phyloP scores from a whole-genome alignment of 2,329 filamentous ascomycete species.

The Trichoderma lentiforme region DNA sequence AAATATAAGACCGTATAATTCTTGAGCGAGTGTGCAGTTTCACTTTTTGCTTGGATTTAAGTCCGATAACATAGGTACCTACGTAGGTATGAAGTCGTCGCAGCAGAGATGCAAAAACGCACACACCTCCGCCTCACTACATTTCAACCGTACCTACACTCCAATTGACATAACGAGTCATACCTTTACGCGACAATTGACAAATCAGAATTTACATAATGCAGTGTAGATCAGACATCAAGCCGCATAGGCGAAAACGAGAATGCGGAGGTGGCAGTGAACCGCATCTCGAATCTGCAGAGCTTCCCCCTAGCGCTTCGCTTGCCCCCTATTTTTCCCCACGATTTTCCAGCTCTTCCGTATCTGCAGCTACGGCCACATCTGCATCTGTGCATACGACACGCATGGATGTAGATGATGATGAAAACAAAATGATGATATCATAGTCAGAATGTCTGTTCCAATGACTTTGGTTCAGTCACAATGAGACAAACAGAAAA shows the following conservation, averaged over 20 bases:
- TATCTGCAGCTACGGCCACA: neutral
- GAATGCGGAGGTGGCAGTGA: slow-evolving; percentile 11
- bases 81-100: no score
- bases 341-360: neutral
- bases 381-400: neutral
- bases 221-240: neutral
- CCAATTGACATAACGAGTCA: neutral
- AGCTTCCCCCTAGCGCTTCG: neutral
- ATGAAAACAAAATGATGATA: neutral
- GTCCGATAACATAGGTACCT: no score
- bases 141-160: neutral
- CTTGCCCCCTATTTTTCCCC: slow-evolving; percentile 1
- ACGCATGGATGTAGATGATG: slow-evolving; percentile 19
- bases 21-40: no score
- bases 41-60: no score
- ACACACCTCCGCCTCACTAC: neutral
- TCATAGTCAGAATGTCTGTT: neutral
- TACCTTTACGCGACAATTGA: neutral
- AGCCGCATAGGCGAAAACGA: neutral
- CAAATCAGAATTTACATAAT: neutral
- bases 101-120: no score
- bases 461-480: neutral
- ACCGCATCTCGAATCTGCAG: neutral
- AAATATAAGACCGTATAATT: no score
- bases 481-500: neutral